Percentiles rank a stretch among this genome's conserved stretches.
Conservation (phyloP, 345 rosid species). For the Lumnitzera racemosa region DNA sequence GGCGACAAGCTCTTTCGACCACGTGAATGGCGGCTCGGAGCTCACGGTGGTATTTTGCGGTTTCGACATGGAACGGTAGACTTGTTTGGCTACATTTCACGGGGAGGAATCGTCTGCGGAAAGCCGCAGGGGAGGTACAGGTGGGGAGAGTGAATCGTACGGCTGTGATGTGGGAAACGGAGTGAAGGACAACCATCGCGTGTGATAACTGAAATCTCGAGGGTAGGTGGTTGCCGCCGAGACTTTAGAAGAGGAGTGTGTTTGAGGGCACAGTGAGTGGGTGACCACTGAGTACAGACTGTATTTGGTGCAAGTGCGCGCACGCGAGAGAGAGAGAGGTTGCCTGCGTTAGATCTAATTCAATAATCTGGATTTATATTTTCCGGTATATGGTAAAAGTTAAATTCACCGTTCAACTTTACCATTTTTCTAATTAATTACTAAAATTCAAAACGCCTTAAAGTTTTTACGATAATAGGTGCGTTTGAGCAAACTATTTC, state of each 20-base stretch:
- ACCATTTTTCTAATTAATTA: no score
- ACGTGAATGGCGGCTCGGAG: slow-evolving; percentile 63
- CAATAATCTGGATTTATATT: no score
- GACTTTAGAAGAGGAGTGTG: no score
- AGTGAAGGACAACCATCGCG: slow-evolving; percentile 42
- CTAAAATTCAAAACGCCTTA: no score
- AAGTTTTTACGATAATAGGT: no score
- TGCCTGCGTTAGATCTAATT: no score
- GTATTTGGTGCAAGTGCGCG: no score
- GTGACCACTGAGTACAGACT: not conserved
- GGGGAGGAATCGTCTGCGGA: slow-evolving; percentile 21
- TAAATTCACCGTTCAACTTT: no score
- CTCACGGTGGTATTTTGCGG: slow-evolving; percentile 62
- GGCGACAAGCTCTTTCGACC: slow-evolving; percentile 75
- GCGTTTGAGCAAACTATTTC: no score
- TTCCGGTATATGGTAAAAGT: no score
- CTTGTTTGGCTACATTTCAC: slow-evolving; percentile 52
- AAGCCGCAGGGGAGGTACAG: slow-evolving; percentile 13
- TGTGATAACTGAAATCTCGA: slow-evolving; percentile 1
- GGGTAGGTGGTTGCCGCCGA: no score
- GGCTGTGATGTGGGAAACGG: slow-evolving; percentile 30
- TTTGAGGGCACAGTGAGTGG: no score
- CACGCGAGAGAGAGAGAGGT: not conserved
- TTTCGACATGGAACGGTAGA: slow-evolving; percentile 53
- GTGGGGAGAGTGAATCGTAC: slow-evolving; percentile 20